Base-by-base conservation (phyloP, 1,284 basidiomycete genomes). In the Kwoniella shivajii region DNA sequence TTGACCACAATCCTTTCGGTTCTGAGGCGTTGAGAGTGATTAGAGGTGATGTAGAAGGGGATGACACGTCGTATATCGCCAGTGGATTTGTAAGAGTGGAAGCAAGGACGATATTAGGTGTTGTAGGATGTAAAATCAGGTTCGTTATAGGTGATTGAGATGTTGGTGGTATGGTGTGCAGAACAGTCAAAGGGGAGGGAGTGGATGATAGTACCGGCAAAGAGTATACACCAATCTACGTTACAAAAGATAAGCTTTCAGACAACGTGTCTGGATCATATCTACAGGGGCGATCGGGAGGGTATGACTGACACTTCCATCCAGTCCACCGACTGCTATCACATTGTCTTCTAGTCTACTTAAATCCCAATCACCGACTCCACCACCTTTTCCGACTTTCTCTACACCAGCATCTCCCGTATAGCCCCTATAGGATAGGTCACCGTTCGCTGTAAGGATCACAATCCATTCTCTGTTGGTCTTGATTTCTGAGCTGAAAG, bases 51-150 rank as follows among this genome's bases (percentile, higher is more conserved):
- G 50, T 18, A 3, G 61, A 20, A 2, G 56, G 20, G n/a, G 43
- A 29, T 13, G 66, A 51, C 6, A 75, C 50, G 57, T 80, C 72
- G 61, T 74, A 80, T 42, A 81, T 66, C 9, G 67, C 54, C 3
- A 73, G 49, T 1, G 71, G 58, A 2, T 52, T 30, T 0, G 62
- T 44, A 7, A 65, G 57, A 14, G 66, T 61, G 0, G 68, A 65
- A 0, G 66, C 65, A 24, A 78, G 69, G 6, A 78, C 61, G 20
- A 81, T 50, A 4, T 66, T 61, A 0, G 75, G 68, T 0, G 76
- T 75, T 2, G 77, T 78, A 1, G 79, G 78, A 54, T 81, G 79
- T 20, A 79, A 68, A 2, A 67, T 30, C 34, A 80, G 42, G 42
- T 62, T 65, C 26, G 74, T 75, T 33, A 78, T 63, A 2, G 73